Base-by-base conservation (phyloP, 2,329 filamentous ascomycete species). In the Aspergillus quadricinctus region DNA sequence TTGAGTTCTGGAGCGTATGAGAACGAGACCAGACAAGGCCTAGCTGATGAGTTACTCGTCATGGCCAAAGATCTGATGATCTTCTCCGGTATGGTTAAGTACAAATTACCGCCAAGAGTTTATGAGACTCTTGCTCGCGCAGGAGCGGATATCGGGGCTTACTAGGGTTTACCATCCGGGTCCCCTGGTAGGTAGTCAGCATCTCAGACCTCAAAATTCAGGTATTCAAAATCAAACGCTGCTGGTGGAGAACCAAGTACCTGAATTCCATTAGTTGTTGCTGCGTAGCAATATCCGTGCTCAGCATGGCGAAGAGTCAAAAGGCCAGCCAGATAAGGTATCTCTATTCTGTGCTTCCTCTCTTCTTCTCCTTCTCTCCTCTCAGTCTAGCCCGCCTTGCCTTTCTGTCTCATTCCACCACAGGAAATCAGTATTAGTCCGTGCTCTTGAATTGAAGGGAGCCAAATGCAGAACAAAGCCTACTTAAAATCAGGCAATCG, bases 61-160 rank as follows among this genome's bases (percentile, higher is more conserved):
- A 90, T 89, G 78, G 92, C 90, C 41, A 86, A 92, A 73, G 93
- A 97, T 74, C 76, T 97, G 66, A 96, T 94, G 79, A 89, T 94
- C 14, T 97, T 96, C 78, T 93, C 92, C 17, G 93, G 92, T 55
- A 86, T 96, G 81, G 85, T 97, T 69, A 87, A 90, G 69, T 97
- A 96, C 76, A 87, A 94, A 68, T 83, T 97, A 77, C 90, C 91
- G 51, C 88, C 90, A 40, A 84, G 89, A 68, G 82, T 97, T 54
- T 93, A 95, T 75, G 93, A 97, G 79, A 89, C 88, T 61, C 78
- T 97, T 68, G 92, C 92, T 50, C 84, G 88, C 69, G 91, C 90
- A 43, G 90, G 88, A 50, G 87, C 88, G 48, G 88, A 92, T 67
- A 77, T 77, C 59, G 76, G 76, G 28, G 74, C 72, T 21, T 75